Evolutionary conservation across 106 monocot genomes (phyloP), one percentile per base, ranked within the genome.

Genomic region (Platanthera guangdongensis): DNA sequence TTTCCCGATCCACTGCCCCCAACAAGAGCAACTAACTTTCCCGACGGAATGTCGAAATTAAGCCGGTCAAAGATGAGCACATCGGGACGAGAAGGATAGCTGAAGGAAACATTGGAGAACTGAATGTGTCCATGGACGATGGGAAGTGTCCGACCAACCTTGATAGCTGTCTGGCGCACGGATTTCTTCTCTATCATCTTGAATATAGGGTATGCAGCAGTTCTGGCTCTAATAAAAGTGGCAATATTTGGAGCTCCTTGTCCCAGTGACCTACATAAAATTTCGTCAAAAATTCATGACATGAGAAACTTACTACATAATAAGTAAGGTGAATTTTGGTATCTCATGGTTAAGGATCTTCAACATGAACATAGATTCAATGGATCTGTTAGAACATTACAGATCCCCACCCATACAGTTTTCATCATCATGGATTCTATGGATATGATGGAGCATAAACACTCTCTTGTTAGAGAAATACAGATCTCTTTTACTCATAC

Each of bases 1-100:
- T 99, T 99, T 10, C 99, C 99, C 0, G 99, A 94, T 51, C 99
- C 99, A 52, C 94, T 94, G 2, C 94, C 99, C 13, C 99, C 99
- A 13, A 99, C 94, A 45, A 99, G 90, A 0, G 99, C 99, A 14
- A 92, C 87, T 52, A 94, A 83, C 78, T 92, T 94, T 19, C 94
- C 99, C 0, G 94, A 81, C 5, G 90, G 94, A 25, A 99, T 90
- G 73, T 94, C 87, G 8, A 99, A 76, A 25, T 82, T 82, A 50
- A 99, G 57, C 5, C 74, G 72, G 21, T 92, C 52, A 70, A 99
- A 90, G 71, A 99, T 83, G 64, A 68, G 39, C 7, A 90, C 87
- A 68, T 94, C 99, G 9, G 94, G 94, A 10, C 99, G 89, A 1
- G 99, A 92, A 14, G 99, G 99, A 77, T 99, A 99, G 68, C 85